Evolutionary conservation across 176 grass and related monocot species (phyloP).

Genomic region (Poa annua): DNA sequence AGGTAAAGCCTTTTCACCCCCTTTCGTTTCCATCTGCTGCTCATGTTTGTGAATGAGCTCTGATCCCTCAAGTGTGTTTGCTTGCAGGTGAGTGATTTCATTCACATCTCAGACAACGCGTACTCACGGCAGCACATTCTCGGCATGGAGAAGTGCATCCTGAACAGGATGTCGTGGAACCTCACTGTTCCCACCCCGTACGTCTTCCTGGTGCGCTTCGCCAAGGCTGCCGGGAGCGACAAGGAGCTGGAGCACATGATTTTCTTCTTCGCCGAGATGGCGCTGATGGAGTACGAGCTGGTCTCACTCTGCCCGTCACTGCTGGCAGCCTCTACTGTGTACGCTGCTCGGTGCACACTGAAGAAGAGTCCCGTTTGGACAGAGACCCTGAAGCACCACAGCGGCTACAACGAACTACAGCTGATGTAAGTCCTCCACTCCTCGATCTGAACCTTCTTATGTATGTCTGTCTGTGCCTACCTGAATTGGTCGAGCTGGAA

Average conservation of each 20-base stretch:
- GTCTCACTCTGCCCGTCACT: slow-evolving; percentile 47
- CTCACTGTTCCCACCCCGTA: slow-evolving; percentile 71
- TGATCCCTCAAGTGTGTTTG: neutral
- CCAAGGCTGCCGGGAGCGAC: slow-evolving; percentile 59
- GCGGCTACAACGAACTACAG: slow-evolving; percentile 52
- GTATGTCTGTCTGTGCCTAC: neutral
- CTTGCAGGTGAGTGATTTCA: slow-evolving; percentile 60
- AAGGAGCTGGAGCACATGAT: slow-evolving; percentile 64
- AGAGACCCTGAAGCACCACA: slow-evolving; percentile 60
- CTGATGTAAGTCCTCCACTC: slow-evolving; percentile 47
- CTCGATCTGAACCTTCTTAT: neutral
- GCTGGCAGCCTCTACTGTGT: slow-evolving; percentile 63
- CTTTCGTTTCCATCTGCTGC: neutral
- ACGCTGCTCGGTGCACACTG: slow-evolving; percentile 62
- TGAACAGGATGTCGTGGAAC: slow-evolving; percentile 78
- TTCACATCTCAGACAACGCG: slow-evolving; percentile 31
- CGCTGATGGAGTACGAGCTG: slow-evolving; percentile 56
- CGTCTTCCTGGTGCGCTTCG: slow-evolving; percentile 72
- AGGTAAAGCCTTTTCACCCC: slow-evolving; percentile 32
- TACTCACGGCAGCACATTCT: slow-evolving; percentile 44
- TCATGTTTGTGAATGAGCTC: neutral
- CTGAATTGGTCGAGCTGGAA: neutral
- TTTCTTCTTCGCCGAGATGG: slow-evolving; percentile 67
- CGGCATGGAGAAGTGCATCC: slow-evolving; percentile 68
- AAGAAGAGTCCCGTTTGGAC: slow-evolving; percentile 77